phyloP scores from a whole-genome alignment of 1,284 basidiomycete species.

The Ceratobasidium sp. region DNA sequence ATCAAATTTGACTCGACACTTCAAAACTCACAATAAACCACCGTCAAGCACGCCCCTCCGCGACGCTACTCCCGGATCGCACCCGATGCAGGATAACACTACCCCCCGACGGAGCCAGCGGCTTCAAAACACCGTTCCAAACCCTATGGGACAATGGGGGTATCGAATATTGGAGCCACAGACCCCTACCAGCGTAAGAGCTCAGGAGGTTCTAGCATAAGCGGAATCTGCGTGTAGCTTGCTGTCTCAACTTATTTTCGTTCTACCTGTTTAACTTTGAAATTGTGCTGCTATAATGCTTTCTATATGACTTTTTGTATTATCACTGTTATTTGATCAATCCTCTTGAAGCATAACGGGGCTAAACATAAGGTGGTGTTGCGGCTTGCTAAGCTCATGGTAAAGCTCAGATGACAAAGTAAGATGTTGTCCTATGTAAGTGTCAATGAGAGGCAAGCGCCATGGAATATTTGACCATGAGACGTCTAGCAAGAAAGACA shows the following conservation, averaged over 20 bases:
- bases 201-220: neutral
- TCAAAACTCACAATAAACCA: neutral
- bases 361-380: no score
- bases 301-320: no score
- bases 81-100: neutral
- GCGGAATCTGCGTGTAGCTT: neutral
- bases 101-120: conserved; percentile 4
- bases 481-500: no score
- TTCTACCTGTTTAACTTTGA: neutral
- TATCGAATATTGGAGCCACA: neutral
- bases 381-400: no score
- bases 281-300: no score
- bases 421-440: no score
- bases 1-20: conserved; percentile 14
- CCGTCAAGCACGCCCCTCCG: neutral
- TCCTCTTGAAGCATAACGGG: no score
- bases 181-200: neutral
- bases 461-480: no score
- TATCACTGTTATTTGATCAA: no score
- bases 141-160: neutral
- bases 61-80: neutral
- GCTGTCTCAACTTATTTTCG: conserved; percentile 5
- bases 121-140: neutral
- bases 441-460: no score
- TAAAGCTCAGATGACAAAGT: no score